Conservation (phyloP, 2,329 filamentous ascomycete genomes). For the Aspergillus sojae region DNA sequence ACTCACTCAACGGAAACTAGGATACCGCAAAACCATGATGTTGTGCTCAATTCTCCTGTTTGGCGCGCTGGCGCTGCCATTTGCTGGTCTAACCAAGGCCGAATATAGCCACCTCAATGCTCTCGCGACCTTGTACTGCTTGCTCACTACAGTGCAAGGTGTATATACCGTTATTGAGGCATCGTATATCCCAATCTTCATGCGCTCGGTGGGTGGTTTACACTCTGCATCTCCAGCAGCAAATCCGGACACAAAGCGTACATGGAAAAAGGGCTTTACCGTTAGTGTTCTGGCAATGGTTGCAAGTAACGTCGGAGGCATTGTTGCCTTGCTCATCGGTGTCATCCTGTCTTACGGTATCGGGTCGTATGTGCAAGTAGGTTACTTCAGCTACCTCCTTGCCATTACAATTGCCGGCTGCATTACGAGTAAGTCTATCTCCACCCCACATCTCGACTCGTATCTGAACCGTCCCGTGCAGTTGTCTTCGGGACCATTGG, state of each 20-base stretch:
- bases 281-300: constrained; percentile 18
- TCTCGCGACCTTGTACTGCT: constrained; percentile 17
- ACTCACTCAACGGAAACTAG: background rate
- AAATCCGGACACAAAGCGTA: background rate
- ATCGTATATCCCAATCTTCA: constrained; percentile 26
- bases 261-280: constrained; percentile 18
- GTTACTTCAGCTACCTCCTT: constrained; percentile 17
- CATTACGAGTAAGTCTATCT: constrained; percentile 14
- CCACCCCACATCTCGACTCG: background rate
- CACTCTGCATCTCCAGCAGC: background rate
- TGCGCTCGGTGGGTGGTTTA: constrained; percentile 21
- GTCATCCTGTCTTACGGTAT: constrained; percentile 17
- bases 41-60: background rate
- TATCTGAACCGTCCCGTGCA: background rate
- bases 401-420: constrained; percentile 20
- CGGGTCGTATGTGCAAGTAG: constrained; percentile 13
- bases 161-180: constrained; percentile 23
- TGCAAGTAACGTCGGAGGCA: constrained; percentile 15
- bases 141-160: constrained; percentile 19
- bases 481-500: background rate
- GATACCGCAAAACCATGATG: background rate
- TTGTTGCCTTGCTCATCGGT: constrained; percentile 16
- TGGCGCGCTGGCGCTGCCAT: constrained; percentile 14
- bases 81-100: constrained; percentile 16
- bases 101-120: constrained; percentile 19